Evolutionary conservation across 2,329 filamentous ascomycete genomes (phyloP).

Genomic region (Colletotrichum sp.): DNA sequence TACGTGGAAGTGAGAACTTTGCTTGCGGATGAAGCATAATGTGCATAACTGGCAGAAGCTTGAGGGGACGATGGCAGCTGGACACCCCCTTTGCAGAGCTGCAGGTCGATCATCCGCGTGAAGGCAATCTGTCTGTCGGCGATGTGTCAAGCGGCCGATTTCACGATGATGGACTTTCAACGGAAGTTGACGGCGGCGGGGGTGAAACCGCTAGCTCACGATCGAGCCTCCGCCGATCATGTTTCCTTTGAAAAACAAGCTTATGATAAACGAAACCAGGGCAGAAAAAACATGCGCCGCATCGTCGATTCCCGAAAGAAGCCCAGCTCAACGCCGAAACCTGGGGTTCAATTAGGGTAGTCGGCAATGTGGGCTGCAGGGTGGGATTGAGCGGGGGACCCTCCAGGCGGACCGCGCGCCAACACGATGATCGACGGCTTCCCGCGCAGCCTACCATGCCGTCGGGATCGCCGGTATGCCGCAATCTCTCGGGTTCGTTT

Average conservation of each 20-base stretch:
- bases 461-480: neutral
- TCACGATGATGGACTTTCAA: neutral
- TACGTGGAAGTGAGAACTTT: neutral
- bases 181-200: neutral
- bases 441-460: neutral
- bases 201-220: neutral
- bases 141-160: neutral
- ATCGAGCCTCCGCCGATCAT: neutral
- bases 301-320: neutral
- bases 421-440: slow-evolving; percentile 7
- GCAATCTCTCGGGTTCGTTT: neutral
- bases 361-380: neutral
- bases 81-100: neutral
- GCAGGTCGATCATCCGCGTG: neutral
- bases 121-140: neutral
- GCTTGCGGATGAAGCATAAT: neutral
- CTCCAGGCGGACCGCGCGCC: neutral
- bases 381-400: neutral
- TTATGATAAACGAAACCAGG: neutral
- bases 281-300: neutral
- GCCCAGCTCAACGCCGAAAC: neutral
- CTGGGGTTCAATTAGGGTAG: neutral
- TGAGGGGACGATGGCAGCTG: neutral
- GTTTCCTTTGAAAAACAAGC: neutral
- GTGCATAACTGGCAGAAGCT: neutral